phyloP scores from a whole-genome alignment of 2,329 filamentous ascomycete genomes.

The Trichoderma sp. region DNA sequence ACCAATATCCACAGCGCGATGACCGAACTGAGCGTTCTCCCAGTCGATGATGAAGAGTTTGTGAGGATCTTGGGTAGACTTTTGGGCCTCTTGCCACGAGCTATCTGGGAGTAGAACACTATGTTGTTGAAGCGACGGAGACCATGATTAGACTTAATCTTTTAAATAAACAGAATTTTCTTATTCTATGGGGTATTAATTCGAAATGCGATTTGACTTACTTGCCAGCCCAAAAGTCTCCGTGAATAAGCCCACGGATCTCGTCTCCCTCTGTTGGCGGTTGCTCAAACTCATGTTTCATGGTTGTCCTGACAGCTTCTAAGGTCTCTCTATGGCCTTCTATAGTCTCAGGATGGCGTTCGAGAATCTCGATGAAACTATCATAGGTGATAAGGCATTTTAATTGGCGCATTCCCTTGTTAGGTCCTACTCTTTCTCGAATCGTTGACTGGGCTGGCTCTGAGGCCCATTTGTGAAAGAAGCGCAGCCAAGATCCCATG shows the following conservation, averaged over 20 bases:
- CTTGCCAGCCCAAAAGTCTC: constrained; percentile 10
- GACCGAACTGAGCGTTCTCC: constrained; percentile 2
- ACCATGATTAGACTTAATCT: neutral
- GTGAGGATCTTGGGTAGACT: neutral
- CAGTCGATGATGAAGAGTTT: constrained; percentile 3
- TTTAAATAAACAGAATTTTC: neutral
- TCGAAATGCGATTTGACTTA: neutral
- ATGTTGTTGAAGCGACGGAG: neutral
- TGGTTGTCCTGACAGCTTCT: neutral
- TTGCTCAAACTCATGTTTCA: neutral
- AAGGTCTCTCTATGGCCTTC: neutral
- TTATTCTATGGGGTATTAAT: neutral
- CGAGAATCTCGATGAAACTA: constrained; percentile 2
- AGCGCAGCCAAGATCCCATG: neutral
- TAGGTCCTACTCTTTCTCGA: neutral
- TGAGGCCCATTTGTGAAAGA: constrained; percentile 10
- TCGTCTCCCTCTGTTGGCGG: neutral
- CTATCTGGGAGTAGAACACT: neutral
- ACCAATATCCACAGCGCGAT: constrained; percentile 1
- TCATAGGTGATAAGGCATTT: constrained; percentile 8
- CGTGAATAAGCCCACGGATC: constrained; percentile 1
- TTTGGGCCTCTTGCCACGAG: neutral
- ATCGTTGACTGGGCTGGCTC: neutral
- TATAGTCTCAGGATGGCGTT: neutral
- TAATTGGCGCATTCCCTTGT: neutral